Conservation (phyloP, 257 asterid genomes). For the Primulina tabacum region DNA sequence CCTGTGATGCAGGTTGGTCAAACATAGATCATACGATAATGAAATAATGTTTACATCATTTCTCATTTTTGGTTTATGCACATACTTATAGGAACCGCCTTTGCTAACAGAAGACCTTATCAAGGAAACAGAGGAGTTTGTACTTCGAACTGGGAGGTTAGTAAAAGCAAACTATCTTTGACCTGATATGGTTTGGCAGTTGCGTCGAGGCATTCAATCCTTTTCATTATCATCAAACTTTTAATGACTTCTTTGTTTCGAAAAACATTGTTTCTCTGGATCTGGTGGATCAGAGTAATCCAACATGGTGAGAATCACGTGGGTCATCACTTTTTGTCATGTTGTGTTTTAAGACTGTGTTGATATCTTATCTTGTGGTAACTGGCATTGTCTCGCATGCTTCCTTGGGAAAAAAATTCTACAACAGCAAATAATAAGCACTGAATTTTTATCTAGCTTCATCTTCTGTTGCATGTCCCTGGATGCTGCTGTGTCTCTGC, state of each 20-base stretch:
- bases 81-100: constrained; percentile 73
- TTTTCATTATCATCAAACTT: constrained; percentile 1
- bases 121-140: constrained; percentile 97
- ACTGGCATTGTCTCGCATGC: constrained; percentile 12
- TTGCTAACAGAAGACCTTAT: constrained; percentile 90
- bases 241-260: background rate
- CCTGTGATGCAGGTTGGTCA: constrained; percentile 86
- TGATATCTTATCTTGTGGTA: constrained; percentile 15
- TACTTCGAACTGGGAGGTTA: constrained; percentile 95
- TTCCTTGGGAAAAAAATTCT: constrained; percentile 3
- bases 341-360: constrained; percentile 11
- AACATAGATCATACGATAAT: constrained; percentile 23
- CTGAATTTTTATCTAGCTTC: background rate
- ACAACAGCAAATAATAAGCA: constrained; percentile 2
- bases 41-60: constrained; percentile 22
- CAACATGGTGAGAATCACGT: background rate
- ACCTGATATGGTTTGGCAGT: constrained; percentile 15
- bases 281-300: background rate
- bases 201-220: constrained; percentile 12
- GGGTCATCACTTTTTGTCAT: background rate
- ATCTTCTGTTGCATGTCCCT: constrained; percentile 4
- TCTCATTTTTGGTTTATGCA: constrained; percentile 23
- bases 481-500: too few relatives aligned
- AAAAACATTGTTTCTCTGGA: background rate
- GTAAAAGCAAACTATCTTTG: constrained; percentile 25